These are phyloP conservation scores for Cystobasidium pallidum DNA, from an alignment of 1,284 basidiomycete genomes.

Conservation along the genomic window DNA sequence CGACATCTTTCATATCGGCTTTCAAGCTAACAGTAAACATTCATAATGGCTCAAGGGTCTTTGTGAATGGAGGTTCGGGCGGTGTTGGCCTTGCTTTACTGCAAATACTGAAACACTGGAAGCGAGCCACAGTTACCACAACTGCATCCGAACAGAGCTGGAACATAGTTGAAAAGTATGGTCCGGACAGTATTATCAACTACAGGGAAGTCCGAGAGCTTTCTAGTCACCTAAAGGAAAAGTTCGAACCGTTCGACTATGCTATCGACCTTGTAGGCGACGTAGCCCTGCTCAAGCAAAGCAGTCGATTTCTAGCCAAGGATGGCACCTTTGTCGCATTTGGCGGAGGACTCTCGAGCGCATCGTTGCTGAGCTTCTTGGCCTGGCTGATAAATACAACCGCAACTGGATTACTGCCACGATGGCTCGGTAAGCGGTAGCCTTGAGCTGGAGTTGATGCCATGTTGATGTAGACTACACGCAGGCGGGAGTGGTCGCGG, in stretches of 20 bases:
- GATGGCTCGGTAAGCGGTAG: constrained; percentile 4
- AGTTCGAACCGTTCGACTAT: background rate
- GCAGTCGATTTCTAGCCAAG: background rate
- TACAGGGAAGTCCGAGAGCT: constrained; percentile 1
- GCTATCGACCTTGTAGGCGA: constrained; percentile 29
- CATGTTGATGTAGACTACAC: background rate
- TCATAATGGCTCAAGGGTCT: background rate
- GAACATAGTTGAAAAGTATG: background rate
- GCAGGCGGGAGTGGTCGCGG: background rate
- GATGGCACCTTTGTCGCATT: constrained; percentile 16
- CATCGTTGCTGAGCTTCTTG: background rate
- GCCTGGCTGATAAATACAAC: background rate
- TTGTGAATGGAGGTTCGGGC: constrained; percentile 24
- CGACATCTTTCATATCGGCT: constrained; percentile 11
- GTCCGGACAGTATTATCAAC: constrained; percentile 9
- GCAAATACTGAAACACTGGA: constrained; percentile 9
- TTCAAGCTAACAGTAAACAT: background rate
- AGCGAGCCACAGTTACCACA: background rate
- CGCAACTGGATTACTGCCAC: background rate
- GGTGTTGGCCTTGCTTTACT: constrained; percentile 11
- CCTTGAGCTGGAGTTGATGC: background rate
- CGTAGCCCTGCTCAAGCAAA: background rate
- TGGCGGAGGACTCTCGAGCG: constrained; percentile 11
- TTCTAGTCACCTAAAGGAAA: background rate
- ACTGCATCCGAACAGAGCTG: constrained; percentile 12